Evolutionary conservation across 1,139 yeast genomes (phyloP).

Genomic region (Geotrichum aggregatum): DNA sequence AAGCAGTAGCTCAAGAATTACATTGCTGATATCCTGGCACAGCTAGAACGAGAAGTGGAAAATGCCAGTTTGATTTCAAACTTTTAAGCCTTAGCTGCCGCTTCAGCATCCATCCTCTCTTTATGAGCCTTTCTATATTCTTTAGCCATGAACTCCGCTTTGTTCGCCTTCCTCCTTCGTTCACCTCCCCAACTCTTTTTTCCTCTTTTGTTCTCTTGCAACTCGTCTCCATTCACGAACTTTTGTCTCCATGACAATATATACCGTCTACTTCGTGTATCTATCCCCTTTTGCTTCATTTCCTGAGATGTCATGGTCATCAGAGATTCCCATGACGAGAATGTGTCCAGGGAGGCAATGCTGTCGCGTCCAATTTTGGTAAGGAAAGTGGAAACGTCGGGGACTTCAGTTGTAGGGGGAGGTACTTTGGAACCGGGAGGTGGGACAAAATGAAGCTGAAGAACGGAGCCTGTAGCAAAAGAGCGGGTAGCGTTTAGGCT

Average conservation of each 20-base stretch:
- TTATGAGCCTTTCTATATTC: slow-evolving; percentile 18
- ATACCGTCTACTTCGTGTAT: slow-evolving; percentile 61
- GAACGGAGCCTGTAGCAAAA: slow-evolving; percentile 11
- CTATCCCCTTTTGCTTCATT: slow-evolving; percentile 78
- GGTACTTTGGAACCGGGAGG: slow-evolving; percentile 36
- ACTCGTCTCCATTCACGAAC: slow-evolving; percentile 54
- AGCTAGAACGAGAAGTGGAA: no score
- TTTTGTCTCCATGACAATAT: slow-evolving; percentile 45
- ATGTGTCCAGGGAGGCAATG: slow-evolving; percentile 44
- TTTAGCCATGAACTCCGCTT: slow-evolving; percentile 62
- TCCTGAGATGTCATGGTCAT: slow-evolving; percentile 52
- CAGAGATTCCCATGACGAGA: slow-evolving; percentile 71
- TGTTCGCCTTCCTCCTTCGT: slow-evolving; percentile 64
- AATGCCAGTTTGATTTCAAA: background rate
- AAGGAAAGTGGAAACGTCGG: slow-evolving; percentile 71
- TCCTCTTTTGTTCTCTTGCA: slow-evolving; percentile 59
- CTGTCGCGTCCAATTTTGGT: slow-evolving; percentile 66
- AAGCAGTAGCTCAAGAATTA: no score
- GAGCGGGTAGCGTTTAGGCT: background rate
- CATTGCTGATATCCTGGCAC: no score
- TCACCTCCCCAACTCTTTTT: slow-evolving; percentile 86
- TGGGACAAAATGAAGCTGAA: slow-evolving; percentile 7
- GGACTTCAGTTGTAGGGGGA: slow-evolving; percentile 50
- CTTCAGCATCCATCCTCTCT: slow-evolving; percentile 13
- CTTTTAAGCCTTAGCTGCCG: background rate